Evolutionary conservation across 306 rosid species (phyloP), one percentile per base, ranked within the genome.

Genomic region (Carpinus fangiana): DNA sequence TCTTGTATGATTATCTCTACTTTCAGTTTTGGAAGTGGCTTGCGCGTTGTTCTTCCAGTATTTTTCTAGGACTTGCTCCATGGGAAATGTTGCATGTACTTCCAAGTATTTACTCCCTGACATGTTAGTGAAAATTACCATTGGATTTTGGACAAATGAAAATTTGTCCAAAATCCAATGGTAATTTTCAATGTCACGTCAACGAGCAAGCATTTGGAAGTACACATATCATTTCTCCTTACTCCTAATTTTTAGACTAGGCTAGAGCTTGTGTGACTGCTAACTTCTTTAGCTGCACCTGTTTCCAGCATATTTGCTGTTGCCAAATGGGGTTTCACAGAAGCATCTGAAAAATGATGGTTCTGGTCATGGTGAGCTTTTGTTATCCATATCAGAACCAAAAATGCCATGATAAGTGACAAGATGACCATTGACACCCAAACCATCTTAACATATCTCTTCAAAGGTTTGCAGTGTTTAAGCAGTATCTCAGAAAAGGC

Each of bases 391-490:
- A 84, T 41, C 48, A 90, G 50, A 79, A 93, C 67, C 79, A 81
- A 82, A n/a, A 80, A 36, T 70, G 81, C 55, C 96, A 88, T 86
- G 65, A 74, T 1, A 38, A 72, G 28, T 18, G 91, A 87, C 65
- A 93, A 83, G 75, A 81, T 12, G 26, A 78, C 64, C 79, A 81
- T 57, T 48, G 80, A 88, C 52, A 71, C 57, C 91, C 94, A 89
- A n/a, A 81, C 77, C 86, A 89, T 82, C 26, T 36, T 48, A 51
- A 79, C 82, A 72, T 79, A 84, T 67, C 50, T 79, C 83, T 84
- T 86, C 86, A 89, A 70, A 61, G 91, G 93, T 70, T 84, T 86
- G 87, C 98, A 93, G 56, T 93, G 94, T 3, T 81, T 41, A 16
- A 53, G 41, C 10, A 88, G 75, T 77, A 93, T 79, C 43, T 88